These are phyloP conservation scores for Amanita rimosa DNA, from an alignment of 768 basidiomycete genomes.

Conservation along the genomic window DNA sequence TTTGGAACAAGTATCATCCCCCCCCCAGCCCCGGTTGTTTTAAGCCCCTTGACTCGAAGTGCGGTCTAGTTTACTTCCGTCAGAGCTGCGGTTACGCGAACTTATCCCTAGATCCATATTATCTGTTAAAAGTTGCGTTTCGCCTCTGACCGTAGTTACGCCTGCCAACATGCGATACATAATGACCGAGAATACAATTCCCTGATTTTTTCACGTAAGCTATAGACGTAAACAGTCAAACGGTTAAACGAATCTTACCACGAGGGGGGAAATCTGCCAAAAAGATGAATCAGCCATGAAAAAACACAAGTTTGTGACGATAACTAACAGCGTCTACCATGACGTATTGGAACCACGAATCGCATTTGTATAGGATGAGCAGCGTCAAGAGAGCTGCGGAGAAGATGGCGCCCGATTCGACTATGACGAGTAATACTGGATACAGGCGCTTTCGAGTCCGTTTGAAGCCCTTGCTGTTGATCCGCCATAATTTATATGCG, in stretches of 20 bases:
- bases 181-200: slow-evolving; percentile 3
- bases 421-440: slow-evolving; percentile 18
- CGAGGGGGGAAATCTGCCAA: not conserved
- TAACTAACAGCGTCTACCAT: slow-evolving; percentile 20
- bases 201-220: not conserved
- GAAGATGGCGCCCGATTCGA: slow-evolving; percentile 24
- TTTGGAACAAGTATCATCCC: not conserved
- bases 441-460: slow-evolving; percentile 10
- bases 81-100: not conserved
- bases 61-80: not conserved
- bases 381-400: slow-evolving; percentile 19
- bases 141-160: not conserved
- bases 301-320: not conserved
- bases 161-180: slow-evolving; percentile 1
- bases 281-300: not conserved
- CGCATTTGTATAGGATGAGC: slow-evolving; percentile 17
- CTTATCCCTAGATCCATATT: not conserved
- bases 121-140: not conserved
- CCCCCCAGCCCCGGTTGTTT: too few relatives aligned
- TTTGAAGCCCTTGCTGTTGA: slow-evolving; percentile 12
- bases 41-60: not conserved
- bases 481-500: slow-evolving; percentile 18
- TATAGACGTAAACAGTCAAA: not conserved
- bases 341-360: slow-evolving; percentile 21
- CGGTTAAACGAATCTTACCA: slow-evolving; percentile 5